These are phyloP conservation scores for Cercospora berteroae DNA, from an alignment of 2,329 filamentous ascomycete species.

Conservation along the genomic window DNA sequence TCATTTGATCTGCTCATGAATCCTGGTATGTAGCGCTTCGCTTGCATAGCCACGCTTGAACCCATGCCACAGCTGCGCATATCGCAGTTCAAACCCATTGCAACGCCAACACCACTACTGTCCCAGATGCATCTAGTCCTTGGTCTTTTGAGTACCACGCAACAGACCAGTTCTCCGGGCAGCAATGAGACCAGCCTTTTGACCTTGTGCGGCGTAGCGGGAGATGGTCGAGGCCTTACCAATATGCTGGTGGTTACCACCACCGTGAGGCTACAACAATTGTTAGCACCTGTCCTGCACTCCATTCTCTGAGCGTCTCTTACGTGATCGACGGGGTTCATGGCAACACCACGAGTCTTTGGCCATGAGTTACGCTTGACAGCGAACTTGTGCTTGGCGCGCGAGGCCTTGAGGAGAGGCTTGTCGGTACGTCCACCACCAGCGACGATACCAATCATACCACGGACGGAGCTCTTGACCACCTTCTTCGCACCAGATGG, in stretches of 20 bases:
- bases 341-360: constrained; percentile 99
- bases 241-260: constrained; percentile 99
- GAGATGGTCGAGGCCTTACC: constrained; percentile 99
- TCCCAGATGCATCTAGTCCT: constrained; percentile 60
- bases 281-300: constrained; percentile 31
- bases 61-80: constrained; percentile 25
- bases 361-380: constrained; percentile 99
- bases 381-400: constrained; percentile 99
- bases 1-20: constrained; percentile 29
- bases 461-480: constrained; percentile 83
- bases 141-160: constrained; percentile 99
- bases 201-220: constrained; percentile 94
- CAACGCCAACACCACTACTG: constrained; percentile 35
- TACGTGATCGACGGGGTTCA: constrained; percentile 99
- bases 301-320: constrained; percentile 31
- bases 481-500: constrained; percentile 99
- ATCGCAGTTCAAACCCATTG: constrained; percentile 30
- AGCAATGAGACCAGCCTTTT: constrained; percentile 99
- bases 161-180: constrained; percentile 99
- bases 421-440: constrained; percentile 99
- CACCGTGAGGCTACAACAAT: constrained; percentile 50
- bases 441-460: constrained; percentile 99
- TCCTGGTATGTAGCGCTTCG: constrained; percentile 26
- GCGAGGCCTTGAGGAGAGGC: constrained; percentile 98
- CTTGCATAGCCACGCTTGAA: constrained; percentile 29